Conservation (phyloP, 108 stramenopile species). For the Discostella stelligeroides region DNA sequence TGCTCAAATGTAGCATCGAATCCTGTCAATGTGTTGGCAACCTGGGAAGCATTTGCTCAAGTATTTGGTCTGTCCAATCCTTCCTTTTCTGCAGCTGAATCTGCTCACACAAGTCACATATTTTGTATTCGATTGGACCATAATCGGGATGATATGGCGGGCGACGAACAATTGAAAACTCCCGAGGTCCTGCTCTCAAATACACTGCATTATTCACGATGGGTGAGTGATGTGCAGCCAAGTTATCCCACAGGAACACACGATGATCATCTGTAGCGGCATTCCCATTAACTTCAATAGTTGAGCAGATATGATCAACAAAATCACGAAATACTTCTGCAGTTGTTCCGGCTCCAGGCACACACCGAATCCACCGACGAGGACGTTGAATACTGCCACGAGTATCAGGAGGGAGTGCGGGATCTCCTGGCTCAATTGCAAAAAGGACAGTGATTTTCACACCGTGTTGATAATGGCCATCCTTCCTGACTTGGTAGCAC, state of each 20-base stretch:
- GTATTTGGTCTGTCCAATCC: conserved; percentile 1
- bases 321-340: conserved; percentile 17
- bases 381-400: not conserved
- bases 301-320: conserved; percentile 10
- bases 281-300: conserved; percentile 18
- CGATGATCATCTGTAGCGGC: conserved; percentile 17
- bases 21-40: not conserved
- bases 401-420: not conserved
- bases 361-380: conserved; percentile 12
- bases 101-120: conserved; percentile 12
- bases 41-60: conserved; percentile 5
- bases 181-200: conserved; percentile 13
- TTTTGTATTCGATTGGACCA: conserved; percentile 31
- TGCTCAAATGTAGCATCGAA: conserved; percentile 17
- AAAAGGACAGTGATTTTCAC: no score
- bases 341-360: conserved; percentile 12
- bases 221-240: no score
- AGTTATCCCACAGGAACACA: no score
- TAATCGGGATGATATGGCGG: conserved; percentile 25
- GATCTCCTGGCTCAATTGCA: no score
- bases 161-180: conserved; percentile 19
- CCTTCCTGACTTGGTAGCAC: conserved; percentile 6
- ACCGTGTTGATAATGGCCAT: conserved; percentile 16
- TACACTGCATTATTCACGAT: no score
- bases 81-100: not conserved